A percentile compares a stretch with the other conserved stretches of the same genome.
Evolutionary conservation across 2,329 filamentous ascomycete species (phyloP).

Genomic region (Claviceps sp.): DNA sequence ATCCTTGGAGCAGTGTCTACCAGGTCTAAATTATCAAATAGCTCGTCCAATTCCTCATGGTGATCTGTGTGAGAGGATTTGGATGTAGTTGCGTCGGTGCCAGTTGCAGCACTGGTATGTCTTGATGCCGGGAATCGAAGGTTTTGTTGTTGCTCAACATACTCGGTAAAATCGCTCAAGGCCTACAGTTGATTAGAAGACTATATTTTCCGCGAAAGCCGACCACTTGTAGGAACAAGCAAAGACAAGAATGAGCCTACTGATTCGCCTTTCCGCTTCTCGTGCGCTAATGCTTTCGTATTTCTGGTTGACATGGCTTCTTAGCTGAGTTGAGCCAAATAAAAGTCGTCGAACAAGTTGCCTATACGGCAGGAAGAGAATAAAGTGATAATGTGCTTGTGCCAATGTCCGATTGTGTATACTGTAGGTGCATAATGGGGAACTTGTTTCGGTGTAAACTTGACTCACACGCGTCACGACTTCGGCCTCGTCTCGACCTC

Average conservation of each 20-base stretch:
- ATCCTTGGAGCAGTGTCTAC: conserved; percentile 54
- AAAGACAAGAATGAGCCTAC: conserved; percentile 31
- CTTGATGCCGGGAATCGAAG: conserved; percentile 43
- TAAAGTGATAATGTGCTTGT: not conserved
- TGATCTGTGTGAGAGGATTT: conserved; percentile 26
- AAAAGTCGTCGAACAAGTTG: conserved; percentile 4
- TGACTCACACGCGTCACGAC: conserved; percentile 2
- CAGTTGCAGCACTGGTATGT: conserved; percentile 13
- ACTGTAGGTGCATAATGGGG: not conserved
- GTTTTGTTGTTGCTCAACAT: conserved; percentile 87
- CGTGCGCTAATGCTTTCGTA: conserved; percentile 54
- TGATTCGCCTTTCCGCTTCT: conserved; percentile 76
- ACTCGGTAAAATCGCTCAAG: conserved; percentile 92
- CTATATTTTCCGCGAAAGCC: not conserved
- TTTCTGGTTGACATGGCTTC: conserved; percentile 39
- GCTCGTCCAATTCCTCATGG: conserved; percentile 78
- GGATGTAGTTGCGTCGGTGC: conserved; percentile 15
- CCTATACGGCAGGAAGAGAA: not conserved
- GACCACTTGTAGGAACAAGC: not conserved
- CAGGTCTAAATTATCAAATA: conserved; percentile 80
- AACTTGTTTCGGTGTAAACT: not conserved
- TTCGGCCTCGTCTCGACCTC: conserved; percentile 3
- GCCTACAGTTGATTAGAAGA: conserved; percentile 31
- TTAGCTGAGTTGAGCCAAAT: conserved; percentile 9
- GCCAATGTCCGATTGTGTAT: too few species aligned